Percentiles rank a stretch among this genome's conserved stretches.
These are phyloP conservation scores for Phytophthora lateralis DNA, from an alignment of 352 stramenopile species.

Conservation along the genomic window DNA sequence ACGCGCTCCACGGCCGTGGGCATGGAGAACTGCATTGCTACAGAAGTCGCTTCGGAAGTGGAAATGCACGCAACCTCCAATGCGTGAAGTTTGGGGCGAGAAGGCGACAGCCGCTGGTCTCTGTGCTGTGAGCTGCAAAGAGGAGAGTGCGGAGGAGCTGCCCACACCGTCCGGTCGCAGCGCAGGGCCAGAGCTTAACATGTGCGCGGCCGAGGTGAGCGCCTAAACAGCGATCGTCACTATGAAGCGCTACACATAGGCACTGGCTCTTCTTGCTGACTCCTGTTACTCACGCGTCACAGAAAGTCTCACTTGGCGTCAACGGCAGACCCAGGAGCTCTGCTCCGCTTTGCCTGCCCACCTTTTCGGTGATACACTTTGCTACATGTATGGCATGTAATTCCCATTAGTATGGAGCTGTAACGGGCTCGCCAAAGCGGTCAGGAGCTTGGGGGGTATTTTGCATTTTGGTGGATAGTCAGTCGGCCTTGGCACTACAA, in stretches of 20 bases:
- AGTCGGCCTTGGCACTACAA: too few relatives aligned
- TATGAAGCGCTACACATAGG: conserved; percentile 11
- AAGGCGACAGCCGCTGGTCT: conserved; percentile 18
- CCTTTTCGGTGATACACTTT: too few relatives aligned
- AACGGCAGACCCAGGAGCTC: conserved; percentile 7
- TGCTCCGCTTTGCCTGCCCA: neutral
- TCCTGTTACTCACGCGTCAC: conserved; percentile 19
- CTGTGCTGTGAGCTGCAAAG: conserved; percentile 28
- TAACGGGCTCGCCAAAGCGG: too few relatives aligned
- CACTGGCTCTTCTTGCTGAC: conserved; percentile 36
- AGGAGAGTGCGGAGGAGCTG: conserved; percentile 30
- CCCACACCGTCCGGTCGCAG: conserved; percentile 18
- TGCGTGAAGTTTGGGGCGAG: conserved; percentile 6
- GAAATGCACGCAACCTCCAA: conserved; percentile 18
- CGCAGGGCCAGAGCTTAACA: conserved; percentile 18
- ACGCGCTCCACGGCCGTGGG: conserved; percentile 59
- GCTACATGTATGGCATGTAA: too few relatives aligned
- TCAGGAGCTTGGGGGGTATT: too few relatives aligned
- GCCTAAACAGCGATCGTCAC: conserved; percentile 26
- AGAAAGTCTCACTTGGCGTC: conserved; percentile 23
- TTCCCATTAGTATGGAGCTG: too few relatives aligned
- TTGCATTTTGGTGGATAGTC: conserved; percentile 19
- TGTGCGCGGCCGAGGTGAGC: conserved; percentile 12
- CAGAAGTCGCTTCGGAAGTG: conserved; percentile 13
- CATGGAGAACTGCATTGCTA: conserved; percentile 45